Evolutionary conservation across 257 asterid species (phyloP).

Genomic region (Haberlea rhodopensis): DNA sequence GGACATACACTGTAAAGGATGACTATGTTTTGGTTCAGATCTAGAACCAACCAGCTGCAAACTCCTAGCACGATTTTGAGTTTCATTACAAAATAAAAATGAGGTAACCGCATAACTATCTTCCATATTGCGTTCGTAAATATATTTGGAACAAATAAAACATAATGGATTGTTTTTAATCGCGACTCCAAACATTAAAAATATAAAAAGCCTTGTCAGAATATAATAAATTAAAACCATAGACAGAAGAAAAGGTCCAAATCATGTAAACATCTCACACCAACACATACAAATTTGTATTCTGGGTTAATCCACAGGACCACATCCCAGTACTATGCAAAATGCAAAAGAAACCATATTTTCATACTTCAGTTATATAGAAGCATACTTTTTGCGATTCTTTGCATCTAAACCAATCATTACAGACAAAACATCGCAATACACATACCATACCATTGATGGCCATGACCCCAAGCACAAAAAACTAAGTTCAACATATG

Average conservation of each 20-base stretch:
- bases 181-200: not conserved
- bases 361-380: too few species aligned
- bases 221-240: slow-evolving; percentile 5
- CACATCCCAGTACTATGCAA: not conserved
- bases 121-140: not conserved
- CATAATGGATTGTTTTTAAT: not conserved
- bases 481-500: not conserved
- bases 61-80: slow-evolving; percentile 1
- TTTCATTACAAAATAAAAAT: slow-evolving; percentile 15
- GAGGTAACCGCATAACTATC: slow-evolving; percentile 7
- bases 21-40: slow-evolving; percentile 1
- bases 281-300: slow-evolving; percentile 25
- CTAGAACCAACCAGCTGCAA: slow-evolving; percentile 11
- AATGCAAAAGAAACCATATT: too few species aligned
- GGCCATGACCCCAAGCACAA: not conserved
- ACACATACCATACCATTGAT: slow-evolving; percentile 5
- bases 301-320: slow-evolving; percentile 14
- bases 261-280: slow-evolving; percentile 18
- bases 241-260: not conserved
- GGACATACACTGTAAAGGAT: slow-evolving; percentile 2
- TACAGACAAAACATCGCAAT: not conserved
- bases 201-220: not conserved
- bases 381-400: too few species aligned
- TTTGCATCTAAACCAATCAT: not conserved
- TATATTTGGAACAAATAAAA: not conserved